Evolutionary conservation across 495 filamentous ascomycete species (phyloP), one percentile per base, ranked within the genome.

Genomic region (Neurospora sp.): DNA sequence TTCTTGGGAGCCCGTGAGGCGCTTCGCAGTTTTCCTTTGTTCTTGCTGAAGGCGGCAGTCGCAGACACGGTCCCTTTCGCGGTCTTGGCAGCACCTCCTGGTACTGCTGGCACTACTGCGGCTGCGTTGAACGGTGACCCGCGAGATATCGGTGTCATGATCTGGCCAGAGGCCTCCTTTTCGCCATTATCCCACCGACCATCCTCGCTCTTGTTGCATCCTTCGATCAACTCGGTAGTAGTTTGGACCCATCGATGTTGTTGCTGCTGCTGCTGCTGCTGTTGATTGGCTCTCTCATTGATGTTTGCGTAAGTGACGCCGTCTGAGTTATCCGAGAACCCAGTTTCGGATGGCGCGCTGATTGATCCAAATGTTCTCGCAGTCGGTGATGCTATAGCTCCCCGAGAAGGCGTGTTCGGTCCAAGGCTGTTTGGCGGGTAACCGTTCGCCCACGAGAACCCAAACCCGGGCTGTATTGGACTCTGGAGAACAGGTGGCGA

Each of bases 1-100:
- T 84, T 84, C 73, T 85, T 85, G 72, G 79, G 81, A 1, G 79
- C 79, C 12, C 82, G 79, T 0, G 83, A 82, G 10, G 83, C 83
- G 72, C 81, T 83, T 41, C 83, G 83, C 14, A 84, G 76, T 71
- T 80, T 78, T 53, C 40, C 68, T 38, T 71, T 70, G 68, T 65
- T 37, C 9, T 71, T 71, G 31, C 10, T 22, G 16, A 27, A 7
- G 22, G 27, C 14, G 27, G 53, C 4, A 61, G 22, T 7, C 6
- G 53, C 27, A 14, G 53, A 61, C 1, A 6, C 27, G 10, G 53
- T 65, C 14, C 27, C 53, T 6, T 65, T 35, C 14, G 27, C 9
- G 53, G 27, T 14, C 27, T 65, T 65, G 14, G 7, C 27, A 18
- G 9, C 12, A 65, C 14, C 53, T 35, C 14, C 53, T 65, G 20